Percentiles rank a stretch among this genome's conserved stretches.
Conservation (phyloP, 768 basidiomycete genomes). For the Multifurca ochricompacta region DNA sequence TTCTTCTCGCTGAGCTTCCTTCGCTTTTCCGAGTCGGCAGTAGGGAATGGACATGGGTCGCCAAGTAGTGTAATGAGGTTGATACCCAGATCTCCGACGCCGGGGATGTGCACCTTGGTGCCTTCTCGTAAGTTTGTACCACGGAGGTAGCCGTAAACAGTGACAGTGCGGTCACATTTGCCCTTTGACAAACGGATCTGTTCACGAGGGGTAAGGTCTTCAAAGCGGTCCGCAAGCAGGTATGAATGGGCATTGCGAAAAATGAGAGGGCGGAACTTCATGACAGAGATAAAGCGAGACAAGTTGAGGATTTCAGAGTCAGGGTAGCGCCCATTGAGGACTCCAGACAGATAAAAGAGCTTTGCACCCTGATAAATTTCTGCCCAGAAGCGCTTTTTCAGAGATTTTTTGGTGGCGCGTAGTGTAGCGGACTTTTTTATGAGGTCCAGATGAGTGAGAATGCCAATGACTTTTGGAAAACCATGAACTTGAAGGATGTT, state of each 20-base stretch:
- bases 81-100: conserved; percentile 84
- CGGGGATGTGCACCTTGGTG: conserved; percentile 88
- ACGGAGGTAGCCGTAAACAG: conserved; percentile 89
- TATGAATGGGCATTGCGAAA: conserved; percentile 96
- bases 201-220: conserved; percentile 91
- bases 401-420: conserved; percentile 81
- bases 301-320: conserved; percentile 96
- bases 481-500: conserved; percentile 96
- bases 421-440: conserved; percentile 87
- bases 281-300: conserved; percentile 91
- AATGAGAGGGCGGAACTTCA: conserved; percentile 96
- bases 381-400: conserved; percentile 99
- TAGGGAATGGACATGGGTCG: conserved; percentile 96
- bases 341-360: conserved; percentile 94
- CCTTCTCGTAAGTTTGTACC: conserved; percentile 75
- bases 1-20: conserved; percentile 93
- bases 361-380: conserved; percentile 99
- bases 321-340: conserved; percentile 95
- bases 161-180: conserved; percentile 90
- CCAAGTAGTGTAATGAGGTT: conserved; percentile 63
- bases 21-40: conserved; percentile 82
- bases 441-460: conserved; percentile 94
- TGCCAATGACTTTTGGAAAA: conserved; percentile 96
- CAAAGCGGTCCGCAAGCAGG: conserved; percentile 87
- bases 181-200: conserved; percentile 66